Base-by-base conservation (phyloP, 75 land plant species). In the Chamaecyparis obtusa region DNA sequence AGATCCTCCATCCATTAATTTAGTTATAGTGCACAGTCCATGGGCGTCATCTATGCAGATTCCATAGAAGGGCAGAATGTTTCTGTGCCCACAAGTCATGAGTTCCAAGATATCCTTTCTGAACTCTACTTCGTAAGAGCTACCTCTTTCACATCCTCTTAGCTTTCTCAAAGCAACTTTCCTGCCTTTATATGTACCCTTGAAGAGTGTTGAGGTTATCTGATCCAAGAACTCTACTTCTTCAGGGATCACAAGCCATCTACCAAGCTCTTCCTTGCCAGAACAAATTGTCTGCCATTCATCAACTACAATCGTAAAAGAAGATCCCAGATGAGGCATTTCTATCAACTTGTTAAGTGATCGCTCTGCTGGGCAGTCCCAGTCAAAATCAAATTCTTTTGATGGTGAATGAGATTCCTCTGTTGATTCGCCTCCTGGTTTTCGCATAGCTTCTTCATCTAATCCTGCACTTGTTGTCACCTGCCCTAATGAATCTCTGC, bases 231-330 rank as follows among this genome's bases (percentile, higher is more conserved):
- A 90, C 85, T 95, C 95, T 1, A 95, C 85, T 48, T 60, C 85
- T 81, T 95, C 93, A 30, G 91, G 83, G 87, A 75, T 90, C 84
- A 90, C 75, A 55, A 94, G 84, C 96, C 96, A 94, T 76, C 85
- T 89, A 17, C 90, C 89, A n/a, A 93, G 88, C 87, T 92, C 94
- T 15, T 94, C 91, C 60, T 90, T 90, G 5, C 96, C 94, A 2
- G 91, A 92, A n/a, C 76, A 87, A 43, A 94, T 77, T 9, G 93
- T 94, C 85, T 94, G 96, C 96, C 94, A 94, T 87, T 94, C 96
- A 84, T 93, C 92, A 15, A 94, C 90, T 6, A 89, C 87, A 10
- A 94, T 87, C 11, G 85, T 83, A 46, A 88, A 79, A 14, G 93
- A 89, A 35, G 94, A 89, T 72, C 76, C 87, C 3, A 92, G 86